Evolutionary conservation across 495 filamentous ascomycete genomes (phyloP), one percentile per base, ranked within the genome.

Genomic region (Hypomontagnella monticulosa): DNA sequence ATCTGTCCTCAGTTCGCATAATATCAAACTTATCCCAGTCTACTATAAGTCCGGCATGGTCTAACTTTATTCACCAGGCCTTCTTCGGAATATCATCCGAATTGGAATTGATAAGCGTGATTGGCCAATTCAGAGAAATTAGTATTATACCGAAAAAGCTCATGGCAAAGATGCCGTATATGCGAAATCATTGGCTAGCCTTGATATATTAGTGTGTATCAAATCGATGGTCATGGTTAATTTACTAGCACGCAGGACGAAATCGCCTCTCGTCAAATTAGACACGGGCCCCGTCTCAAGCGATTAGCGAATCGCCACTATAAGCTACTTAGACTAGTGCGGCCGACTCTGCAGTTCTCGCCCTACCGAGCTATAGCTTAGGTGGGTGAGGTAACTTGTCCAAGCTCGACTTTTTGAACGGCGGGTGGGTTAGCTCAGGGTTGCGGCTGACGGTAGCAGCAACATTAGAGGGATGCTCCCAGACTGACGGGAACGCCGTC

Each of bases 271-370:
- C 15, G n/a, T 8, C 33, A 33, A 46, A 20, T 30, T 12, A 19
- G 38, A 14, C 52, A 43, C 34, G 40, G 49, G 9, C 12, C 14
- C 15, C 11, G 42, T 10, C 42, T 30, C 36, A 27, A 42, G 6
- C 23, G 46, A 36, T 20, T 50, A 12, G 48, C 52, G 44, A 40
- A 44, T 69, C 40, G 61, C 60, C 60, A 57, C 66, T 4, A 46
- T 51, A n/a, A 19, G 38, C 16, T 18, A n/a, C n/a, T n/a, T n/a
- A n/a, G 30, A 19, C 10, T 42, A 1, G 18, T 68, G 66, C 60
- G 60, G 66, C 54, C 66, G 60, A 56, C 9, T 32, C 14, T 59
- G 66, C 54, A 69, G 60, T 18, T 7, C 34, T 48, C 33, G 38
- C 11, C 37, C 23, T 61, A 16, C 54, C 32, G 20, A 34, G 52